Evolutionary conservation across 2,329 filamentous ascomycete genomes (phyloP).

Genomic region (Penicillium sp.): DNA sequence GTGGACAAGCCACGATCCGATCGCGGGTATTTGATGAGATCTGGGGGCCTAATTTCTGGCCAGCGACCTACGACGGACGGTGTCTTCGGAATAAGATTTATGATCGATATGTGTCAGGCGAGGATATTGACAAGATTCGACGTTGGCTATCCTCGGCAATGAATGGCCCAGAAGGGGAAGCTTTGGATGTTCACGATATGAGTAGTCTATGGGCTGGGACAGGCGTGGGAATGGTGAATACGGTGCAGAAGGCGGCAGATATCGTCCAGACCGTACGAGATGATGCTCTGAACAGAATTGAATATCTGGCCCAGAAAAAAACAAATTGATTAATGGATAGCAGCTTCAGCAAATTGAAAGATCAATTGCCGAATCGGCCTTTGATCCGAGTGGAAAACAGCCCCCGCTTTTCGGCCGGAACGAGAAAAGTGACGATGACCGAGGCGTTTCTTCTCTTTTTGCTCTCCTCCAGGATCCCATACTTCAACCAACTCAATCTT

Average conservation of each 20-base stretch:
- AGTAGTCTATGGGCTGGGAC: conserved; percentile 20
- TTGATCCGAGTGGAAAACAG: background rate
- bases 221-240: conserved; percentile 18
- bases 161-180: background rate
- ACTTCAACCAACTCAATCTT: background rate
- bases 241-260: conserved; percentile 5
- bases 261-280: conserved; percentile 5
- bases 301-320: background rate
- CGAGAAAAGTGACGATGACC: background rate
- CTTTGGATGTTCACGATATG: conserved; percentile 11
- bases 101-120: conserved; percentile 1
- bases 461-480: background rate
- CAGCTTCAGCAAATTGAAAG: background rate
- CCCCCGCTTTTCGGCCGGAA: background rate
- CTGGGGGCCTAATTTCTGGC: conserved; percentile 15
- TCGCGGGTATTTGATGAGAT: conserved; percentile 21
- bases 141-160: conserved; percentile 2
- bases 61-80: conserved; percentile 16
- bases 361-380: background rate
- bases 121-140: conserved; percentile 8
- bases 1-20: conserved; percentile 32
- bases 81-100: conserved; percentile 15
- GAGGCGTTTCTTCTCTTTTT: background rate
- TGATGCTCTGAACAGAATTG: background rate
- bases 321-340: no score